A percentile compares a stretch with the other conserved stretches of the same genome.
phyloP scores from a whole-genome alignment of 2,329 filamentous ascomycete genomes.

The Penicillium sp. region DNA sequence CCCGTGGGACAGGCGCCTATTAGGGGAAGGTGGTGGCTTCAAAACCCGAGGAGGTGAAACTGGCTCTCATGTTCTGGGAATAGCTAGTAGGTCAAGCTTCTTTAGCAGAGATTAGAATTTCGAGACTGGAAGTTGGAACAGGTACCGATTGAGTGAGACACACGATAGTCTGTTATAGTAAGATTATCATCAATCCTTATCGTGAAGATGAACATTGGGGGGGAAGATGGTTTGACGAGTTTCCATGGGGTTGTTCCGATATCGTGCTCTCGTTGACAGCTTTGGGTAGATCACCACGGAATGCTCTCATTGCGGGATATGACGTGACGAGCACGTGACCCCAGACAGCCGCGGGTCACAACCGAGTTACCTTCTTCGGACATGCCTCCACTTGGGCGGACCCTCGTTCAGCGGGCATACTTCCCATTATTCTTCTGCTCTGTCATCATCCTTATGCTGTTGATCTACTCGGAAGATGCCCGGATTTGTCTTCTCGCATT shows the following conservation, averaged over 20 bases:
- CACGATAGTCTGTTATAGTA: too few relatives aligned
- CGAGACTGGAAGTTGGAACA: too few relatives aligned
- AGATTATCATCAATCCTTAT: too few relatives aligned
- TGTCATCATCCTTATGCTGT: neutral
- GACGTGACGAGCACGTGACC: constrained; percentile 9
- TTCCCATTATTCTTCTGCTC: neutral
- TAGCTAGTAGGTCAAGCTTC: too few relatives aligned
- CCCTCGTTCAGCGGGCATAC: neutral
- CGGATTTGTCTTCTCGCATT: neutral
- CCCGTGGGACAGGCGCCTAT: neutral
- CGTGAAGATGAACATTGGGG: too few relatives aligned
- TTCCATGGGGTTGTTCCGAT: too few relatives aligned
- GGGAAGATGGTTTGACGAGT: too few relatives aligned
- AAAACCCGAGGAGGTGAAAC: too few relatives aligned
- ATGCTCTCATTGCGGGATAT: neutral
- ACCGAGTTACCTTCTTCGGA: constrained; percentile 1
- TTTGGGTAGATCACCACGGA: neutral
- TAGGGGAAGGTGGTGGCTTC: neutral
- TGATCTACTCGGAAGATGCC: constrained; percentile 1
- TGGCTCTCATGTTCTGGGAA: too few relatives aligned
- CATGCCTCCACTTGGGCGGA: constrained; percentile 3
- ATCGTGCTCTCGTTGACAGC: too few relatives aligned
- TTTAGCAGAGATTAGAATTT: too few relatives aligned
- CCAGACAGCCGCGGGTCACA: constrained; percentile 8
- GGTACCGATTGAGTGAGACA: too few relatives aligned